phyloP scores from a whole-genome alignment of 306 rosid species.

The Cucumis melo region DNA sequence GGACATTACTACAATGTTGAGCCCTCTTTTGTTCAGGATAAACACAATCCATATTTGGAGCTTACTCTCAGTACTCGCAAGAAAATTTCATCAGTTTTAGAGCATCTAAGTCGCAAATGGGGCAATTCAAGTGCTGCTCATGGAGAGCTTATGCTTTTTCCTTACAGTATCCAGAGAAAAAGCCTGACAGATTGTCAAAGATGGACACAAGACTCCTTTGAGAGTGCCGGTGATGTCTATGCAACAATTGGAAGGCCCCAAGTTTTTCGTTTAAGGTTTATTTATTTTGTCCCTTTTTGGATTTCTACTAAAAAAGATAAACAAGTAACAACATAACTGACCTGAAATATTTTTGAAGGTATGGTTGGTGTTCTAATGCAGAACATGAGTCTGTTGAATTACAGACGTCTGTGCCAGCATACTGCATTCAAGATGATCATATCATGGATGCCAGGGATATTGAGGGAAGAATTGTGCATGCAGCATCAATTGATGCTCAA shows the following conservation, averaged over 20 bases:
- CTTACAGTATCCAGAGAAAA: slow-evolving; percentile 56
- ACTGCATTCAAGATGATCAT: slow-evolving; percentile 33
- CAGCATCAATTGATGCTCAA: slow-evolving; percentile 22
- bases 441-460: slow-evolving; percentile 19
- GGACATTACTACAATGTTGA: slow-evolving; percentile 10
- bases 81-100: slow-evolving; percentile 88
- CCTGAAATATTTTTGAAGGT: slow-evolving; percentile 45
- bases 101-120: slow-evolving; percentile 94
- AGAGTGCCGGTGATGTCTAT: slow-evolving; percentile 73
- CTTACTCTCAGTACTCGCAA: slow-evolving; percentile 83
- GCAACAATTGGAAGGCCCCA: slow-evolving; percentile 63
- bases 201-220: slow-evolving; percentile 72
- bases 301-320: not conserved
- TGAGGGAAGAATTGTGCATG: slow-evolving; percentile 23
- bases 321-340: not conserved
- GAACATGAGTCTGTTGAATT: slow-evolving; percentile 29
- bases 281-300: not conserved
- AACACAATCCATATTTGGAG: slow-evolving; percentile 87
- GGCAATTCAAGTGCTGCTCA: slow-evolving; percentile 72
- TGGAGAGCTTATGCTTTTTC: slow-evolving; percentile 84
- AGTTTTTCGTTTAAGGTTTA: slow-evolving; percentile 75
- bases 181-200: slow-evolving; percentile 44
- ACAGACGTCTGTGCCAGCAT: slow-evolving; percentile 30
- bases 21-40: slow-evolving; percentile 39
- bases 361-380: slow-evolving; percentile 69